phyloP scores from a whole-genome alignment of 805 yeast genomes.

The Schwanniomyces sp. region DNA sequence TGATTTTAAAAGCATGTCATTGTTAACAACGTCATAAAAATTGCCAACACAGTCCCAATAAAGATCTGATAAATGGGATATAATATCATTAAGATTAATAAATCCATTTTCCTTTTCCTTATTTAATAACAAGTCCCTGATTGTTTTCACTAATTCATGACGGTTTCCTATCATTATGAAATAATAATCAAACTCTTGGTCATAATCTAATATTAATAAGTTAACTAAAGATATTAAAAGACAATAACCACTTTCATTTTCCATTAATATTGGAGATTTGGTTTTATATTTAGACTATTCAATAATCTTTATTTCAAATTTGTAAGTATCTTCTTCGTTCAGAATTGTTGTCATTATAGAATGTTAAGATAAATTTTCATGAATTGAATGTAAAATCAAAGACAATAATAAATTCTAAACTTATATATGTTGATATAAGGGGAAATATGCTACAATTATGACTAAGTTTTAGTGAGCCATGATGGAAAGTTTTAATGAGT shows the following conservation, averaged over 20 bases:
- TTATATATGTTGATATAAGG: no score
- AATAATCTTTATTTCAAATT: constrained; percentile 22
- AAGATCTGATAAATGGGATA: constrained; percentile 51
- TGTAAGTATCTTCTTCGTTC: background rate
- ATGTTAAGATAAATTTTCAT: no score
- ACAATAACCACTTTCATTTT: constrained; percentile 85
- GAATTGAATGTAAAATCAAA: no score
- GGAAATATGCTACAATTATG: no score
- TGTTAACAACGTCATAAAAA: constrained; percentile 12
- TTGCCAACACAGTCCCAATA: constrained; percentile 25
- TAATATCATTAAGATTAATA: constrained; percentile 35
- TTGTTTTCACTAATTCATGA: constrained; percentile 12
- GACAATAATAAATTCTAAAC: no score
- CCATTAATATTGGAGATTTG: constrained; percentile 61
- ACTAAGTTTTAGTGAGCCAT: no score
- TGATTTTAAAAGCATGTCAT: constrained; percentile 45
- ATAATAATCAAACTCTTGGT: constrained; percentile 16
- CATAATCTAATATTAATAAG: constrained; percentile 56
- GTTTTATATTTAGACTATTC: constrained; percentile 37
- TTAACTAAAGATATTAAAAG: constrained; percentile 79
- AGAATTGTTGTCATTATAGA: background rate
- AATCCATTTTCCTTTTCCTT: constrained; percentile 10
- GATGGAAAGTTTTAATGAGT: no score
- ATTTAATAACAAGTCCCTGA: constrained; percentile 14
- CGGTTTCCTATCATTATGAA: background rate